Evolutionary conservation across 2,329 filamentous ascomycete genomes (phyloP), one percentile per base, ranked within the genome.

Genomic region (Bipolaris bicolor): DNA sequence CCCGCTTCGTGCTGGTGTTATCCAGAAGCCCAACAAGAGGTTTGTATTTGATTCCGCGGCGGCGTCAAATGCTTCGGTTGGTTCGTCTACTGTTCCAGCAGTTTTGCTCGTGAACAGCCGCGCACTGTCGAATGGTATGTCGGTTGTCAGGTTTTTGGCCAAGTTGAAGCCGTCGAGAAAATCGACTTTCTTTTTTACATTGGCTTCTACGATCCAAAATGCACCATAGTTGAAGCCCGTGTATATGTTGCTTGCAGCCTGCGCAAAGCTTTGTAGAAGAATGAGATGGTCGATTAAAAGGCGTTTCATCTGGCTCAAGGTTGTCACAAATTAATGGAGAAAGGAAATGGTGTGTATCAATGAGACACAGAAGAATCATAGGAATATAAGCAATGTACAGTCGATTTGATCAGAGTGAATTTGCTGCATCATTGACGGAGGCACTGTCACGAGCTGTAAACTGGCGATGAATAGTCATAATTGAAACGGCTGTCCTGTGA

Each of bases 31-130:
- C 1, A 76, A 52, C 1, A 76, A 58, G 1, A 77, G 61, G 24
- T 60, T 70, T 3, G 72, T 73, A 15, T 68, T 68, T 1, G 70
- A 71, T n/a, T 65, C 64, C 16, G 75, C 64, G 11, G 74, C 73
- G 5, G 74, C 73, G 29, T 70, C 66, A 22, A 76, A 72, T 3
- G 74, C 74, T 43, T 83, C 80, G 66, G 88, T 91, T 63, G 86
- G 84, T 16, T 83, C 81, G 75, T 83, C 85, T 60, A 83, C 33
- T 9, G 65, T 66, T 1, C 58, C 53, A 2, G 55, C 47, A 24
- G 62, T 57, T 15, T 83, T 90, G 86, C 55, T 89, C 78, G 88
- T 91, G 77, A 88, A 92, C 22, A 91, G 80, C 54, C 89, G 86
- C 24, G 87, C 88, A 59, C 84, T 88, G 68, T 81, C 87, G 79